These are phyloP conservation scores for Colletotrichum horii DNA, from an alignment of 2,329 filamentous ascomycete genomes.

Conservation along the genomic window DNA sequence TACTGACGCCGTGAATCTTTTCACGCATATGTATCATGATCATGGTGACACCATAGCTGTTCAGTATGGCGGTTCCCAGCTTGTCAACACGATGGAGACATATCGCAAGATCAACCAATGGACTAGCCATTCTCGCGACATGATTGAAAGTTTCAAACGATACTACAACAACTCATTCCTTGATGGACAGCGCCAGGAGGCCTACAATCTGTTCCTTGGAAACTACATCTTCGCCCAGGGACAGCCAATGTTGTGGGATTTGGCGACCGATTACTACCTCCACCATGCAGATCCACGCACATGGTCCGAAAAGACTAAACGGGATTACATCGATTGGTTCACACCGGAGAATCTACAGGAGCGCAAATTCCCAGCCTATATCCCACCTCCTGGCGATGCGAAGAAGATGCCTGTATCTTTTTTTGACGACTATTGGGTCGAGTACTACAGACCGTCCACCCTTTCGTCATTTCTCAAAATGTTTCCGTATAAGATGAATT, in stretches of 20 bases:
- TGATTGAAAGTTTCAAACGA: constrained; percentile 98
- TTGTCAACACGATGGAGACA: constrained; percentile 99
- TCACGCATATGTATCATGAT: constrained; percentile 98
- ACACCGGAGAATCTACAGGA: constrained; percentile 74
- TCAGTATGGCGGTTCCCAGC: constrained; percentile 95
- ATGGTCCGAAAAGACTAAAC: constrained; percentile 66
- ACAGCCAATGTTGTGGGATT: constrained; percentile 96
- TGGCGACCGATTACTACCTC: constrained; percentile 93
- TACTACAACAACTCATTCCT: constrained; percentile 99
- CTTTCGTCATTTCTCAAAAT: constrained; percentile 91
- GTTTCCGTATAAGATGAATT: constrained; percentile 92
- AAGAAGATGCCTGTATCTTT: constrained; percentile 56
- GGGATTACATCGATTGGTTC: constrained; percentile 90
- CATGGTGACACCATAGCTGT: constrained; percentile 98
- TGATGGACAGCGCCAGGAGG: constrained; percentile 96
- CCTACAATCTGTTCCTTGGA: constrained; percentile 95
- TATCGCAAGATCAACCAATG: constrained; percentile 99
- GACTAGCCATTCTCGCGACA: constrained; percentile 96
- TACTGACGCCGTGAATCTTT: constrained; percentile 93
- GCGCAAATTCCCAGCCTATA: constrained; percentile 59
- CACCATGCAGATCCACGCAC: constrained; percentile 85
- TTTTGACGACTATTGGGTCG: constrained; percentile 95
- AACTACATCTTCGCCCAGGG: constrained; percentile 91
- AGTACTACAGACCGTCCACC: constrained; percentile 90
- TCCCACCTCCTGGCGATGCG: constrained; percentile 50